phyloP scores from a whole-genome alignment of 2,329 filamentous ascomycete species.

The Setomelanomma holmii region DNA sequence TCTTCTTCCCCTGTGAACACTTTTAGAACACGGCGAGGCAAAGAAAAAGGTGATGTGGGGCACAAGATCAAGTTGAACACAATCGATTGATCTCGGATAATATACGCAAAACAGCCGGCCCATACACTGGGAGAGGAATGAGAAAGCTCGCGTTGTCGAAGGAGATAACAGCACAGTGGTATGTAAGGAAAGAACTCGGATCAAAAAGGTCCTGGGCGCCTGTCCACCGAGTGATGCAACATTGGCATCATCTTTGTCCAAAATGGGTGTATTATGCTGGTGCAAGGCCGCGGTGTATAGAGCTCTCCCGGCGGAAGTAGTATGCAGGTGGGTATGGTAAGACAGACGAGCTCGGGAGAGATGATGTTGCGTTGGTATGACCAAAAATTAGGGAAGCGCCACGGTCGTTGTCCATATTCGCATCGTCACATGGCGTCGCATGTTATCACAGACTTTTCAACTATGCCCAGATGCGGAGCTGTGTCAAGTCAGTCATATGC shows the following conservation, averaged over 20 bases:
- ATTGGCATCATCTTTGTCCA: conserved; percentile 34
- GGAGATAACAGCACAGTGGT: conserved; percentile 39
- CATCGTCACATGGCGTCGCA: conserved; percentile 42
- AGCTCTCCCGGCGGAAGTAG: conserved; percentile 26
- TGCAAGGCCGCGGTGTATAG: conserved; percentile 27
- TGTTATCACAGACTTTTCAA: conserved; percentile 22
- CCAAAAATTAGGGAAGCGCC: conserved; percentile 36
- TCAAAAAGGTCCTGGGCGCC: conserved; percentile 41
- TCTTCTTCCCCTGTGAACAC: conserved; percentile 1
- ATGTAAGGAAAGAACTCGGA: conserved; percentile 38
- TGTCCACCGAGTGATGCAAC: conserved; percentile 36
- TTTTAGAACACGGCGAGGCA: neutral
- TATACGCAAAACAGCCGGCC: conserved; percentile 39
- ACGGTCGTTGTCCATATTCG: conserved; percentile 38
- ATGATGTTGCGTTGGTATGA: conserved; percentile 31
- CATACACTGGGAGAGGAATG: conserved; percentile 15
- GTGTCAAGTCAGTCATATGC: conserved; percentile 31
- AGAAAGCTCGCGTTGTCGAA: conserved; percentile 26
- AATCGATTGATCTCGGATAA: neutral
- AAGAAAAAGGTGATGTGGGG: conserved; percentile 12
- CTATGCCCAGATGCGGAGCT: conserved; percentile 63
- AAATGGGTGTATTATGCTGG: conserved; percentile 42
- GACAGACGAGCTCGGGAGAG: conserved; percentile 29
- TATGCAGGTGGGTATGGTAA: conserved; percentile 40
- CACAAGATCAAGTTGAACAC: conserved; percentile 20